phyloP scores from a whole-genome alignment of 441 rosid genomes.

The Mallotus japonicus region DNA sequence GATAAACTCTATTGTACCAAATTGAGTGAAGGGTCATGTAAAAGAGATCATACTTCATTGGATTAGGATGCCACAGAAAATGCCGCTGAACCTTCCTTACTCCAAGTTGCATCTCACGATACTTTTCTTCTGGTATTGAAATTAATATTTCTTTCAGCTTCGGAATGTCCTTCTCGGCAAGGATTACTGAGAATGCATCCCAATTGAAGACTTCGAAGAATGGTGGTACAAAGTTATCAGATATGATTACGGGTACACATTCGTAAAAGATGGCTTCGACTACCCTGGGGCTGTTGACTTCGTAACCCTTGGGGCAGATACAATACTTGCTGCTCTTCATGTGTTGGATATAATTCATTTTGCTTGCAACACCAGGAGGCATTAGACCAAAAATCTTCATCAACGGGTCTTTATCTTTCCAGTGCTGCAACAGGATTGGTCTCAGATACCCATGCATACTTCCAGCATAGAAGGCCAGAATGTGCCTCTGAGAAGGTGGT shows the following conservation, averaged over 20 bases:
- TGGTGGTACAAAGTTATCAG: slow-evolving; percentile 84
- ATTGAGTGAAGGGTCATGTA: slow-evolving; percentile 90
- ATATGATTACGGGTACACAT: slow-evolving; percentile 83
- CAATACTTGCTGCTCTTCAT: slow-evolving; percentile 94
- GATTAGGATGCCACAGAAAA: slow-evolving; percentile 83
- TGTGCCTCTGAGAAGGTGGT: slow-evolving; percentile 58
- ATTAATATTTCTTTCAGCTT: slow-evolving; percentile 57
- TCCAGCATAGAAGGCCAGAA: slow-evolving; percentile 88
- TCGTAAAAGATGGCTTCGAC: slow-evolving; percentile 85
- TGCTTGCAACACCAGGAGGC: slow-evolving; percentile 90
- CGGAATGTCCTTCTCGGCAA: slow-evolving; percentile 80
- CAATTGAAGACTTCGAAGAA: slow-evolving; percentile 82
- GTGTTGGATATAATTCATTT: slow-evolving; percentile 78
- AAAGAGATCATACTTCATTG: slow-evolving; percentile 78
- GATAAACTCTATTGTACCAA: slow-evolving; percentile 83
- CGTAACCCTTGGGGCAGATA: slow-evolving; percentile 83
- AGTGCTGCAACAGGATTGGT: slow-evolving; percentile 57
- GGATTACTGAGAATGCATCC: slow-evolving; percentile 61
- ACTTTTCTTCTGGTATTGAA: slow-evolving; percentile 63
- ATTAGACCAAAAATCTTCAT: slow-evolving; percentile 77
- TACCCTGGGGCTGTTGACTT: slow-evolving; percentile 87
- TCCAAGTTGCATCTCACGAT: slow-evolving; percentile 60
- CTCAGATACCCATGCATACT: slow-evolving; percentile 79
- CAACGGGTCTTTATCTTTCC: slow-evolving; percentile 80
- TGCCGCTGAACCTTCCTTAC: slow-evolving; percentile 74